phyloP scores from a whole-genome alignment of 2,329 filamentous ascomycete genomes.

The Lecanoromycetidae sp. region DNA sequence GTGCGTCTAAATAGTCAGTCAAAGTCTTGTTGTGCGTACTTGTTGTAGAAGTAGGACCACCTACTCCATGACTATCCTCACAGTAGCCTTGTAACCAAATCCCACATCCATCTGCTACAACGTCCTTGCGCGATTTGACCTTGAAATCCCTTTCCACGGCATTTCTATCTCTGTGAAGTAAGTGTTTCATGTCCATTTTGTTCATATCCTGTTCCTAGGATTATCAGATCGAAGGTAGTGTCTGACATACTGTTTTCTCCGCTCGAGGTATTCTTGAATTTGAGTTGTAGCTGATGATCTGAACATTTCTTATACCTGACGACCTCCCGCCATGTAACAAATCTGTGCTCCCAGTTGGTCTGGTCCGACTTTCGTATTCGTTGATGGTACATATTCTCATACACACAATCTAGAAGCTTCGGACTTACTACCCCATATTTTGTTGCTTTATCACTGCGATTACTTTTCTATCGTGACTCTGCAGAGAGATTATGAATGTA shows the following conservation, averaged over 20 bases:
- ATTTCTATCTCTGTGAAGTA: constrained; percentile 55
- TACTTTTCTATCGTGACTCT: constrained; percentile 46
- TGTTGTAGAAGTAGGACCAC: constrained; percentile 28
- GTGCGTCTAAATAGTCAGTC: constrained; percentile 21
- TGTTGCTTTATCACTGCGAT: constrained; percentile 65
- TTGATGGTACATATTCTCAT: constrained; percentile 79
- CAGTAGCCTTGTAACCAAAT: constrained; percentile 92
- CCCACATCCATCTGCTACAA: constrained; percentile 61
- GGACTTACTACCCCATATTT: constrained; percentile 93
- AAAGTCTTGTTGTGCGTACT: neutral
- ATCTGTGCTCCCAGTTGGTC: constrained; percentile 66
- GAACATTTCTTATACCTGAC: constrained; percentile 46
- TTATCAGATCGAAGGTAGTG: constrained; percentile 65
- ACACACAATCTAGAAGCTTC: constrained; percentile 79
- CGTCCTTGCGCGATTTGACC: constrained; percentile 55
- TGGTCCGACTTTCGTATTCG: constrained; percentile 58
- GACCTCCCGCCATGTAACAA: constrained; percentile 58
- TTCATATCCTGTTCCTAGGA: constrained; percentile 79
- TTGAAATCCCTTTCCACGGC: constrained; percentile 66
- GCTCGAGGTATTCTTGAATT: constrained; percentile 40
- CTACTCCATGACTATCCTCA: constrained; percentile 72
- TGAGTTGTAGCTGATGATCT: constrained; percentile 43
- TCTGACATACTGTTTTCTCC: constrained; percentile 41
- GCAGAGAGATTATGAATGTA: constrained; percentile 53
- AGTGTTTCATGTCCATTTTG: constrained; percentile 68